Evolutionary conservation across 108 stramenopile species (phyloP), one percentile per base, ranked within the genome.

Genomic region (Stephanodiscus triporus): DNA sequence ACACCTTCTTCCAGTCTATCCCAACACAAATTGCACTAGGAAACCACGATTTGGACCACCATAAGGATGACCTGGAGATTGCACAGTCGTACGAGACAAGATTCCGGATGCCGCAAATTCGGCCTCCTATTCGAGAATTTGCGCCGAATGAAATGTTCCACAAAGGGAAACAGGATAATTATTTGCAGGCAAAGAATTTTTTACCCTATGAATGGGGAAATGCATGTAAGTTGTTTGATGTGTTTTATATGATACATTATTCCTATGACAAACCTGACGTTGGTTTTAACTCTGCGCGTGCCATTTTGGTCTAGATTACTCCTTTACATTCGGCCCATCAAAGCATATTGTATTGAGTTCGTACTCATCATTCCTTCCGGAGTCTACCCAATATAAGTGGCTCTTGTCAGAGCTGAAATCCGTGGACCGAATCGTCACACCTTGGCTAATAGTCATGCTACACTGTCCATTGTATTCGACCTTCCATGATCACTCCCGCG

Each of bases 11-110:
- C 57, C 76, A 71, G 26, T 47, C 84, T 22, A 68, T 89, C 23
- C 92, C 92, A 4, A 64, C 87, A 62, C 82, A 85, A 59, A 77
- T 89, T 34, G 84, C 87, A 11, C 76, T 88, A 4, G 95, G 95
- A 6, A 96, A 96, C 80, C 93, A 94, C 64, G 93, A 96, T 55
- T 87, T 96, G 78, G 96, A 92, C 59, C 80, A 92, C 54, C 80
- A 83, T 53, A 76, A 76, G 26, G 53, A 77, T 20, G 62, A 76
- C 19, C 45, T 80, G 30, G 89, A 89, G 40, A 85, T 92, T 26
- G 91, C 86, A 63, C 66, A 75, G 56, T 82, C 85, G 1, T 95
- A 95, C 77, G 91, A 95, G 72, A 60, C 63, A 54, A 80, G 91
- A 10, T 95, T 92, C 68, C 86, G 81, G 10, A 95, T 95, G 94